Conservation (phyloP, 2,329 filamentous ascomycete species). For the Trichoderma sp. region DNA sequence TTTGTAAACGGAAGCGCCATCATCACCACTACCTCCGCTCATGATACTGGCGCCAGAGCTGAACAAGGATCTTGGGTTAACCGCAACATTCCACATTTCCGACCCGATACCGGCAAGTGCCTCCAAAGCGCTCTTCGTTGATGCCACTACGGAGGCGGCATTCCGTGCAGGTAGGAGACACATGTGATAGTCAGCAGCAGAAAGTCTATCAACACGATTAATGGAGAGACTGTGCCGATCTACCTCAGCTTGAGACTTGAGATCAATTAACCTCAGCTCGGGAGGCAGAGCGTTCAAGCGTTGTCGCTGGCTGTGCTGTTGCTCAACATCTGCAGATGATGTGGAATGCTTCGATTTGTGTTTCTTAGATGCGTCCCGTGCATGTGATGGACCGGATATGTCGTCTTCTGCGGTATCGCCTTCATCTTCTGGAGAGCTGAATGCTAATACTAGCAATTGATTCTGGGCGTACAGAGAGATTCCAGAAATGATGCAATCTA, state of each 20-base stretch:
- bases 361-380: slow-evolving; percentile 31
- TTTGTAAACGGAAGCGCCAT: slow-evolving; percentile 47
- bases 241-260: slow-evolving; percentile 79
- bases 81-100: slow-evolving; percentile 86
- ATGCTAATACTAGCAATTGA: slow-evolving; percentile 86
- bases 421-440: slow-evolving; percentile 73
- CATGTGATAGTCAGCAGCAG: slow-evolving; percentile 88
- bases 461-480: slow-evolving; percentile 94
- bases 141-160: slow-evolving; percentile 61
- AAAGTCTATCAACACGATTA: slow-evolving; percentile 80
- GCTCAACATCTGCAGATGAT: slow-evolving; percentile 53
- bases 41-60: slow-evolving; percentile 78
- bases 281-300: slow-evolving; percentile 79
- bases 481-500: slow-evolving; percentile 96
- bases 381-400: not conserved
- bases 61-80: slow-evolving; percentile 84
- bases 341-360: slow-evolving; percentile 45
- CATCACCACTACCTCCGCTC: slow-evolving; percentile 60
- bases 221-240: slow-evolving; percentile 84
- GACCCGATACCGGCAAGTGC: slow-evolving; percentile 67
- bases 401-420: slow-evolving; percentile 50
- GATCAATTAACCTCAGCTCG: slow-evolving; percentile 86
- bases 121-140: slow-evolving; percentile 72
- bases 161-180: slow-evolving; percentile 73
- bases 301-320: slow-evolving; percentile 63